Conservation (phyloP, 139 green algal species). For the Coelastrella sp. region DNA sequence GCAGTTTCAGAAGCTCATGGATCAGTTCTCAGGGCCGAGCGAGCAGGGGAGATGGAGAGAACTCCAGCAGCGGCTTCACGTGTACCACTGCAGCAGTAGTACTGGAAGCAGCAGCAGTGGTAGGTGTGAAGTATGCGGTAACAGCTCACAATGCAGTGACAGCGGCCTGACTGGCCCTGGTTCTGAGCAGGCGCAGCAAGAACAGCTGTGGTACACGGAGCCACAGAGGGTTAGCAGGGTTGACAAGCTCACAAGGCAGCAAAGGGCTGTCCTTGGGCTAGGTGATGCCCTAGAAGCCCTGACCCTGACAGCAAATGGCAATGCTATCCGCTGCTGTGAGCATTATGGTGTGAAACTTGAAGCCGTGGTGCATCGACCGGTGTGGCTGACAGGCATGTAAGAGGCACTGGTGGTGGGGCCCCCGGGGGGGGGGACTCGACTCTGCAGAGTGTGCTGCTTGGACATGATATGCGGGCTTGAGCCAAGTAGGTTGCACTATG, state of each 20-base stretch:
- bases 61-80: conserved; percentile 40
- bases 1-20: conserved; percentile 67
- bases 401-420: neutral
- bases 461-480: too few relatives aligned
- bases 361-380: conserved; percentile 61
- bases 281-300: conserved; percentile 54
- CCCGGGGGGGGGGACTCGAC: too few relatives aligned
- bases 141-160: too few relatives aligned
- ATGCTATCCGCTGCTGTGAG: conserved; percentile 49
- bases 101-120: conserved; percentile 10
- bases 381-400: conserved; percentile 71
- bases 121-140: too few relatives aligned
- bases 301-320: conserved; percentile 71
- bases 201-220: neutral
- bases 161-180: too few relatives aligned
- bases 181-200: neutral
- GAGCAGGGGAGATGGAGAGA: conserved; percentile 58
- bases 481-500: too few relatives aligned
- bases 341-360: conserved; percentile 61
- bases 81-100: neutral
- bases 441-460: too few relatives aligned
- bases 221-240: neutral
- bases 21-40: conserved; percentile 46
- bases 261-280: conserved; percentile 64
- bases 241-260: conserved; percentile 34